These are phyloP conservation scores for Lathyrus tuberosus DNA, from an alignment of 306 rosid genomes.

Conservation along the genomic window DNA sequence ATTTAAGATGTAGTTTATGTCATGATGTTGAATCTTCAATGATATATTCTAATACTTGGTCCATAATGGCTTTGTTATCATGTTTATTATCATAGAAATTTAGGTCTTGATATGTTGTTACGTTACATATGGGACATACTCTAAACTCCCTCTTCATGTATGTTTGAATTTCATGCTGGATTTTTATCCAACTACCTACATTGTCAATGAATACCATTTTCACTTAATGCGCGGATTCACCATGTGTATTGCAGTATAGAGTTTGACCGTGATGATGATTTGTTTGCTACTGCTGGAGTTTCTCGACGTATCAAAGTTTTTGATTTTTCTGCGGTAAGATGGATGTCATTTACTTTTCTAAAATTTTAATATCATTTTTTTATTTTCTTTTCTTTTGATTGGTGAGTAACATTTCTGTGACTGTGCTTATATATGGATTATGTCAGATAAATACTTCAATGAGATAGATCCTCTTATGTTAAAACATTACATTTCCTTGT, in stretches of 20 bases:
- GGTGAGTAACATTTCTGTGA: background rate
- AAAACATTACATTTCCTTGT: background rate
- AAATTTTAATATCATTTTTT: slow-evolving; percentile 21
- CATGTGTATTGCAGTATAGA: slow-evolving; percentile 77
- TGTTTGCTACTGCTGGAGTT: slow-evolving; percentile 98
- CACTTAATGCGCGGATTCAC: slow-evolving; percentile 40
- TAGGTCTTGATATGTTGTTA: slow-evolving; percentile 4
- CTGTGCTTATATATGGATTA: slow-evolving; percentile 15
- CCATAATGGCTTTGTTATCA: too few species aligned
- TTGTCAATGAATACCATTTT: slow-evolving; percentile 13
- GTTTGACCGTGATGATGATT: slow-evolving; percentile 90
- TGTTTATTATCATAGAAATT: background rate
- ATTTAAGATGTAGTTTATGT: too few species aligned
- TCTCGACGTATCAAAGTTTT: slow-evolving; percentile 94
- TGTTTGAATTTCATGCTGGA: slow-evolving; percentile 10
- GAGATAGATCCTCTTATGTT: slow-evolving; percentile 6
- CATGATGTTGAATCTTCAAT: too few species aligned
- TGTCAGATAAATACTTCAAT: slow-evolving; percentile 16
- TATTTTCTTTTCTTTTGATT: slow-evolving; percentile 17
- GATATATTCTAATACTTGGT: too few species aligned
- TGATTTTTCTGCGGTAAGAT: slow-evolving; percentile 82
- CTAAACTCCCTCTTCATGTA: slow-evolving; percentile 9
- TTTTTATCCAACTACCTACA: slow-evolving; percentile 8
- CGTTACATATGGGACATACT: background rate
- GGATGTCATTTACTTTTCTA: slow-evolving; percentile 26